phyloP scores from a whole-genome alignment of 768 basidiomycete genomes.

The Xanthoconium purpureum region DNA sequence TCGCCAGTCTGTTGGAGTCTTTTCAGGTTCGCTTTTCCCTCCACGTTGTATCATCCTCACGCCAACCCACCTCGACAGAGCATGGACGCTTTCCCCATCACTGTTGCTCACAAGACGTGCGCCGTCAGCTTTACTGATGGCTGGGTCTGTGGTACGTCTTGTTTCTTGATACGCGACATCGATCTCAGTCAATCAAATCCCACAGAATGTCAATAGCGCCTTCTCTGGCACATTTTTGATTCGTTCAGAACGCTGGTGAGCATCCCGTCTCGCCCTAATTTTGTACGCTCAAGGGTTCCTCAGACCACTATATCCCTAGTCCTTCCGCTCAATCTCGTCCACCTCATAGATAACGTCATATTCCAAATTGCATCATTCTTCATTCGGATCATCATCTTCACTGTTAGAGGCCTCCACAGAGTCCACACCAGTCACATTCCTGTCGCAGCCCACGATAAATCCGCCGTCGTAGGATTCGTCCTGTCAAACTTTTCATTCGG shows the following conservation, averaged over 20 bases:
- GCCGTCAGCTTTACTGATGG: conserved; percentile 23
- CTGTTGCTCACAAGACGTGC: conserved; percentile 25
- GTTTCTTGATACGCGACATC: not conserved
- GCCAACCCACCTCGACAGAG: conserved; percentile 6
- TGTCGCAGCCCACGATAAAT: conserved; percentile 15
- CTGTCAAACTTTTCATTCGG: conserved; percentile 27
- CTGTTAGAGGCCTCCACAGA: conserved; percentile 8
- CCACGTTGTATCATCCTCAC: not conserved
- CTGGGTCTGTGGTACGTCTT: conserved; percentile 19
- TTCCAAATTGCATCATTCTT: conserved; percentile 24
- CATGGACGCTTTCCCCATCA: conserved; percentile 25
- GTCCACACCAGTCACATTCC: conserved; percentile 11
- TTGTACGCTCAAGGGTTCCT: not conserved
- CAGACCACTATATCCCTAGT: conserved; percentile 19
- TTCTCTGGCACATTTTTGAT: conserved; percentile 24
- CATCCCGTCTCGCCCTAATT: not conserved
- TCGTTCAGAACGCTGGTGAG: conserved; percentile 23
- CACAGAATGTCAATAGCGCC: conserved; percentile 4
- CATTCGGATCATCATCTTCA: conserved; percentile 18
- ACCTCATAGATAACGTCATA: conserved; percentile 23
- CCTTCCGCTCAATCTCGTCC: conserved; percentile 23
- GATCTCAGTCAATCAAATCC: conserved; percentile 15
- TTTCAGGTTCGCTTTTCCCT: conserved; percentile 17
- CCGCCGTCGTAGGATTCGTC: conserved; percentile 22
- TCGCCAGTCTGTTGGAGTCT: conserved; percentile 23